Evolutionary conservation across 2,329 filamentous ascomycete species (phyloP), one percentile per base, ranked within the genome.

Genomic region (Beauveria pseudobassiana): DNA sequence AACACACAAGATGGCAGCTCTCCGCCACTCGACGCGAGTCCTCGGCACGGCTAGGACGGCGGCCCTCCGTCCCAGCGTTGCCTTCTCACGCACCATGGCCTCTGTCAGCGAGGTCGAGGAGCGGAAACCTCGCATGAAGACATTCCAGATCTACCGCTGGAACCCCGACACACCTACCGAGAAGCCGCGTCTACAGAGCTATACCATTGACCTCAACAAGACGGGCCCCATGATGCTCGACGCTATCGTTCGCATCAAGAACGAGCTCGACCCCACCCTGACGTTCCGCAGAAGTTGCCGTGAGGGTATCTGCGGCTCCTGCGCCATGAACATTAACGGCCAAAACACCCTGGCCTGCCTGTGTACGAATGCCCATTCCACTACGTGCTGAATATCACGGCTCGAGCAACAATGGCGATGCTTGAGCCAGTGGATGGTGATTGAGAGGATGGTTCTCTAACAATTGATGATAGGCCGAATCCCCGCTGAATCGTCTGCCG

Each of bases 261-360:
- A 99, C 78, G 95, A 99, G 84, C 78, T 96, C 66, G 95, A 99
- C 77, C 92, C 95, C 57, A 98, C 95, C 51, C 79, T 99, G 72
- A 98, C 95, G 60, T 99, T 99, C 84, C 86, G 95, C 74, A 81
- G 95, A 76, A 96, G 90, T 77, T 99, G 95, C 81, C 85, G 95
- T 79, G 95, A 99, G 84, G 95, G 95, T 69, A 99, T 99, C 72
- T 99, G 95, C 75, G 95, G 95, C 68, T 96, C 91, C 77, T 99
- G 95, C 76, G 95, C 95, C 68, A 99, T 99, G 95, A 99, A 99
- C 83, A 98, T 99, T 76, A 96, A 98, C 76, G 95, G 95, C 76
- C 90, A 96, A 72, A 99, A 99, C 82, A 99, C 95, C 62, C 80
- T 99, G 71, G 95, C 95, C 69, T 99, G 95, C 79, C 81, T 99